Evolutionary conservation across 352 stramenopile species (phyloP).

Genomic region (Phytopythium vexans): DNA sequence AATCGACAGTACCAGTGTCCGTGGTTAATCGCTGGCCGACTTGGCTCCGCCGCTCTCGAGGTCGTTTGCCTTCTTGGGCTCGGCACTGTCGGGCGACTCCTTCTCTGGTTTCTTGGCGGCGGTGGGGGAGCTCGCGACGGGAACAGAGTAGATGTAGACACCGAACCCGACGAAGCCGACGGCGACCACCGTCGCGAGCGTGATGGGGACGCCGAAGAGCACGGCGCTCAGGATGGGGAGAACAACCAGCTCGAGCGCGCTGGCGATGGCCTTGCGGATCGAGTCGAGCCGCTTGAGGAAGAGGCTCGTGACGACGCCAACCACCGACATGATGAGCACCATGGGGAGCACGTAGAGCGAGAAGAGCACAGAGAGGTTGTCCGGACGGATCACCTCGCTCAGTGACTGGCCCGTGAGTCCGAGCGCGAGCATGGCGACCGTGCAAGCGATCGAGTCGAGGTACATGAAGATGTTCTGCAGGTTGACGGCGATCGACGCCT

Average conservation of each 20-base stretch:
- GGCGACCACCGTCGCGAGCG: constrained; percentile 44
- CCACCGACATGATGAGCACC: constrained; percentile 83
- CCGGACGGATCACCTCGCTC: constrained; percentile 37
- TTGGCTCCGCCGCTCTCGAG: no score
- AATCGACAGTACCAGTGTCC: no score
- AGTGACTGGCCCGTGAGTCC: constrained; percentile 71
- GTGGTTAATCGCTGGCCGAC: no score
- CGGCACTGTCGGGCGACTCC: not conserved
- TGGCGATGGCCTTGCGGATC: constrained; percentile 77
- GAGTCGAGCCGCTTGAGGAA: constrained; percentile 83
- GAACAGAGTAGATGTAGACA: constrained; percentile 80
- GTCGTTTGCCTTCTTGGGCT: no score
- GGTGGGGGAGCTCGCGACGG: constrained; percentile 32
- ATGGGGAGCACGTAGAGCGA: constrained; percentile 72
- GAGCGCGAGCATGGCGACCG: constrained; percentile 56
- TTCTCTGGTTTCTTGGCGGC: not conserved
- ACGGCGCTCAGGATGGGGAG: constrained; percentile 58
- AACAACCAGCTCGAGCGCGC: constrained; percentile 70
- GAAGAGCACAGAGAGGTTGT: constrained; percentile 60
- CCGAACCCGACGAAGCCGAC: constrained; percentile 69
- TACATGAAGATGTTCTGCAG: constrained; percentile 88
- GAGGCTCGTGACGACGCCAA: constrained; percentile 77
- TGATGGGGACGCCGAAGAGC: constrained; percentile 61
- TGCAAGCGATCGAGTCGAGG: constrained; percentile 75
- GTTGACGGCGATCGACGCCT: constrained; percentile 63